Evolutionary conservation across 768 basidiomycete genomes (phyloP).

Genomic region (Agaricus blazei): DNA sequence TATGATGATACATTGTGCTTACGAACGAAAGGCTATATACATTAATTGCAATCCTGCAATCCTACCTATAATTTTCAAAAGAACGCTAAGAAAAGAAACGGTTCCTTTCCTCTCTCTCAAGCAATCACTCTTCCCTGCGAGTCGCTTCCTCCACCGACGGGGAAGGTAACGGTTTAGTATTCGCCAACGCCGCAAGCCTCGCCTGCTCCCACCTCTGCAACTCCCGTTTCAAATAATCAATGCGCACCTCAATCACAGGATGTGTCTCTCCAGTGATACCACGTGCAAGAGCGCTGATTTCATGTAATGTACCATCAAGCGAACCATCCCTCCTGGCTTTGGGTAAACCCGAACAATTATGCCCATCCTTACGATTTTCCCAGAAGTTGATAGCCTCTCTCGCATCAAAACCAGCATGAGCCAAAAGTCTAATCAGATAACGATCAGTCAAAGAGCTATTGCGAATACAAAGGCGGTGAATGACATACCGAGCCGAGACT

Average conservation of each 20-base stretch:
- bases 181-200: constrained; percentile 24
- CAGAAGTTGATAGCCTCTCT: constrained; percentile 79
- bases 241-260: constrained; percentile 63
- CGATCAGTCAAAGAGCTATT: neutral
- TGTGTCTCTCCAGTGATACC: constrained; percentile 55
- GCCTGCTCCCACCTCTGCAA: constrained; percentile 66
- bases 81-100: neutral
- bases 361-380: constrained; percentile 49
- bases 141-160: no score
- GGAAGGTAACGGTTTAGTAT: neutral
- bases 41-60: no score
- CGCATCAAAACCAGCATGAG: constrained; percentile 89
- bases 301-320: constrained; percentile 17
- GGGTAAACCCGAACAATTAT: constrained; percentile 33
- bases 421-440: constrained; percentile 60
- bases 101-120: no score
- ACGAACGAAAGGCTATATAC: no score
- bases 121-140: no score
- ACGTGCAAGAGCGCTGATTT: constrained; percentile 1
- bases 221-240: constrained; percentile 59
- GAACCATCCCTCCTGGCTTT: neutral
- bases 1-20: no score
- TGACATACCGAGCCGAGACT: constrained; percentile 72
- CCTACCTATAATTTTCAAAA: neutral
- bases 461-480: neutral